Conservation (phyloP, 169 alveolate genomes). For the Plasmodium chabaudi region DNA sequence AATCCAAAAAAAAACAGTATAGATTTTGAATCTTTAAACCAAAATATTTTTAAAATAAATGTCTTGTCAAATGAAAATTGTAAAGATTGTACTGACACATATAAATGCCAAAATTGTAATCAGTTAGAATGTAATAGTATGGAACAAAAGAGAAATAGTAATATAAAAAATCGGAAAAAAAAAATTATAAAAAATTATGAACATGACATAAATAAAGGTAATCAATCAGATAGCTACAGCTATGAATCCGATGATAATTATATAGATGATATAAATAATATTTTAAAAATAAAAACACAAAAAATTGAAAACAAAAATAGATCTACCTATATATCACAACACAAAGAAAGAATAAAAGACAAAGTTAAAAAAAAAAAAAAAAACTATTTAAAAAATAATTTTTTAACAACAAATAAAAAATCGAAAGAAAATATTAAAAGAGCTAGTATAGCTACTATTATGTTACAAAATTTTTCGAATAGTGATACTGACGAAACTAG, state of each 20-base stretch:
- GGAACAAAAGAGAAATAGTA: slow-evolving; percentile 3
- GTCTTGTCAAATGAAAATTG: slow-evolving; percentile 1
- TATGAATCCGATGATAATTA: slow-evolving; percentile 9
- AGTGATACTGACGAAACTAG: slow-evolving; percentile 23
- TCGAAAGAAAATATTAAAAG: slow-evolving; percentile 58
- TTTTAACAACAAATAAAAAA: slow-evolving; percentile 21
- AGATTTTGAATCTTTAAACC: slow-evolving; percentile 51
- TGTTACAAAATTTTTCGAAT: slow-evolving; percentile 41
- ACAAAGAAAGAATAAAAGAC: slow-evolving; percentile 45
- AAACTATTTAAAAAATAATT: slow-evolving; percentile 10
- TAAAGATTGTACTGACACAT: background rate
- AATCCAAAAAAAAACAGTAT: slow-evolving; percentile 34
- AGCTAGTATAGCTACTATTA: slow-evolving; percentile 54
- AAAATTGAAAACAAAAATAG: slow-evolving; percentile 36
- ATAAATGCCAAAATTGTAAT: background rate
- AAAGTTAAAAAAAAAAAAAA: slow-evolving; percentile 17
- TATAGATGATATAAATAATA: slow-evolving; percentile 35
- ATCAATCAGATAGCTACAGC: background rate
- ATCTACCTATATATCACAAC: slow-evolving; percentile 35
- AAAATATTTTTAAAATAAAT: slow-evolving; percentile 33
- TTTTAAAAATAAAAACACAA: slow-evolving; percentile 38
- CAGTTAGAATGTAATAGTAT: background rate
- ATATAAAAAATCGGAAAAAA: background rate
- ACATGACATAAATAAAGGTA: background rate
- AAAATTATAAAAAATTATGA: background rate